phyloP scores from a whole-genome alignment of 1,284 basidiomycete genomes.

The Ceratobasidium sp. region DNA sequence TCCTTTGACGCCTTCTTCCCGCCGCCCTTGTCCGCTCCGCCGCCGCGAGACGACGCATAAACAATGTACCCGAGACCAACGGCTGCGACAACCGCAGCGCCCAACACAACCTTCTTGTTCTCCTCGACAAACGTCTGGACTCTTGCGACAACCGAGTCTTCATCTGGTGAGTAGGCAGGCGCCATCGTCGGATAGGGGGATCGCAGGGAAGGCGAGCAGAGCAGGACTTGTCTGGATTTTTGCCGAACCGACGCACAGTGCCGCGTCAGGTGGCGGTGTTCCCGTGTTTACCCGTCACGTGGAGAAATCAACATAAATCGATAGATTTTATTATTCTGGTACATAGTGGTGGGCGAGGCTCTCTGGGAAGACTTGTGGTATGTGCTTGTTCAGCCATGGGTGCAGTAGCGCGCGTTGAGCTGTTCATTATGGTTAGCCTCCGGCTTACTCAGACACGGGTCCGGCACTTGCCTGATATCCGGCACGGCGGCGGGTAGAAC shows the following conservation, averaged over 20 bases:
- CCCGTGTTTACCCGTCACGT: conserved; percentile 40
- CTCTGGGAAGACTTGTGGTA: conserved; percentile 18
- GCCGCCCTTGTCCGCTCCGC: conserved; percentile 62
- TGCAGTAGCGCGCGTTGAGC: conserved; percentile 25
- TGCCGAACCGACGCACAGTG: conserved; percentile 12
- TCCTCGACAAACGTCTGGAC: conserved; percentile 76
- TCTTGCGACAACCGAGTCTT: conserved; percentile 62
- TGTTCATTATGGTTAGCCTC: conserved; percentile 1
- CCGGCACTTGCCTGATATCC: conserved; percentile 23
- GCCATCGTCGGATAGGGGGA: conserved; percentile 25
- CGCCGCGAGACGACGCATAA: conserved; percentile 52
- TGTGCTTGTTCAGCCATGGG: conserved; percentile 22
- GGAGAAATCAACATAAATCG: conserved; percentile 2
- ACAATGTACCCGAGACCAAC: conserved; percentile 82
- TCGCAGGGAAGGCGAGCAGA: conserved; percentile 1
- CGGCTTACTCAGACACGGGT: conserved; percentile 6
- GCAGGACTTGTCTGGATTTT: conserved; percentile 30
- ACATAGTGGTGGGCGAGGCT: conserved; percentile 5
- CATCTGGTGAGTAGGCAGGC: conserved; percentile 11
- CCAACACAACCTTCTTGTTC: conserved; percentile 75
- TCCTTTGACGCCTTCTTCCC: conserved; percentile 63
- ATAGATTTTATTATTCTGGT: background rate
- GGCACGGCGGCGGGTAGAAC: conserved; percentile 3
- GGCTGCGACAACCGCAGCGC: conserved; percentile 75
- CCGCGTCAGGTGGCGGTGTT: conserved; percentile 39